Conservation (phyloP, 768 basidiomycete species). For the Russula sp. region DNA sequence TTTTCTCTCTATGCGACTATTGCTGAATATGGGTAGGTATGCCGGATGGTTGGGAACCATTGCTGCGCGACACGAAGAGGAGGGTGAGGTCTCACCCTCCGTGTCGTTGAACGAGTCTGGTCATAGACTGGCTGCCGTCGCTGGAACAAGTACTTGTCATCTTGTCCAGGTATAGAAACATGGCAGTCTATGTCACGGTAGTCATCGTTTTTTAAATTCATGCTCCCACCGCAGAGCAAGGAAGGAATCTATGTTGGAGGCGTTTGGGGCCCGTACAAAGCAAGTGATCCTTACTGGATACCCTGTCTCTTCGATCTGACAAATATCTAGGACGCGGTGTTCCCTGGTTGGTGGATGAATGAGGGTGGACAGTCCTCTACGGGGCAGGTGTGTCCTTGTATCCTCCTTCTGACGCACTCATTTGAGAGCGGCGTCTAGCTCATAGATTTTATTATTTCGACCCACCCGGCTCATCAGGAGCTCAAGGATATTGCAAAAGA, state of each 20-base stretch:
- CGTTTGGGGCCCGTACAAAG: slow-evolving; percentile 90
- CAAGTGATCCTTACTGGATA: slow-evolving; percentile 32
- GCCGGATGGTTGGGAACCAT: slow-evolving; percentile 98
- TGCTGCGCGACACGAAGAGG: slow-evolving; percentile 63
- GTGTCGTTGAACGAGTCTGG: slow-evolving; percentile 73
- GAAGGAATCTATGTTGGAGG: slow-evolving; percentile 85
- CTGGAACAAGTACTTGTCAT: slow-evolving; percentile 96
- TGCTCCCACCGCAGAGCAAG: slow-evolving; percentile 54
- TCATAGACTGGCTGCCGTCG: slow-evolving; percentile 85
- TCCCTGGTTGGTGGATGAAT: slow-evolving; percentile 99
- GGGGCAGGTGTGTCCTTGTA: slow-evolving; percentile 59
- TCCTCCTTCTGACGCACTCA: neutral
- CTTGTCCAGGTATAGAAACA: slow-evolving; percentile 66
- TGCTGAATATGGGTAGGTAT: slow-evolving; percentile 48
- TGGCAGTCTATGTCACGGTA: neutral
- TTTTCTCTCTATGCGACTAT: neutral
- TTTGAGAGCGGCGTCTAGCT: slow-evolving; percentile 46
- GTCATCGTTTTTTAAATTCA: neutral
- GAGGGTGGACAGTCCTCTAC: slow-evolving; percentile 99
- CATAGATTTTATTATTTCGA: slow-evolving; percentile 92
- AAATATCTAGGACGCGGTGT: slow-evolving; percentile 67
- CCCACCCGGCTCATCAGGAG: slow-evolving; percentile 78
- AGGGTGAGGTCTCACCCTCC: slow-evolving; percentile 48
- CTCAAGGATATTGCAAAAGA: slow-evolving; percentile 63
- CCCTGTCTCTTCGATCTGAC: slow-evolving; percentile 11